Evolutionary conservation across 768 basidiomycete species (phyloP), one percentile per base, ranked within the genome.

Genomic region (Termitomyces bulborhizus): DNA sequence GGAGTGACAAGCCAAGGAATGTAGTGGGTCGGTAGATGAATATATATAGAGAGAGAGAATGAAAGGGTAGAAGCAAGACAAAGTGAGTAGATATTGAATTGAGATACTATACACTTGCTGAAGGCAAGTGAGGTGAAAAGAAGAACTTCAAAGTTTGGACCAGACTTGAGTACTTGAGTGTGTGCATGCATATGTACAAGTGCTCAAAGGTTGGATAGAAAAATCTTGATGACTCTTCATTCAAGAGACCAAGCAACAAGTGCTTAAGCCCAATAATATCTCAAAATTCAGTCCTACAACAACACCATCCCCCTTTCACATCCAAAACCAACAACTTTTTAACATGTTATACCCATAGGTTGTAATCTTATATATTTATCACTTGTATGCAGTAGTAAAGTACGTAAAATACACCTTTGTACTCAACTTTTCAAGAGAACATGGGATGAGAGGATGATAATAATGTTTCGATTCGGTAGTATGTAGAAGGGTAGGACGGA

Each of bases 371-470:
- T 36, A 37, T 37, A 48, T 48, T 48, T 6, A 47, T 21, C 46
- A 48, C 21, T 48, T 37, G 47, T 48, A 48, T n/a, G n/a, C n/a
- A n/a, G n/a, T n/a, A n/a, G n/a, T n/a, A n/a, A 48, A 48, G 47
- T 48, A 48, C 21, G 34, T n/a, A 43, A 37, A 48, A n/a, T 48
- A 48, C 47, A 48, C 34, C 37, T 16, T 26, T 36, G 47, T 48
- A 48, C 47, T 48, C 47, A 37, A 48, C 47, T 48, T 48, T 48
- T 48, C 34, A 37, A 37, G 6, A 2, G 31, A n/a, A n/a, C n/a
- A n/a, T n/a, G n/a, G n/a, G n/a, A n/a, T n/a, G 18, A 4, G n/a
- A 16, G n/a, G 16, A 39, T 11, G 37, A 3, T 8, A 7, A 18
- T n/a, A 18, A 7, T 34, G 11, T 13, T 18, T 11, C 5, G 6